Evolutionary conservation across 768 basidiomycete species (phyloP).

Genomic region (Tephrocybe sp.): DNA sequence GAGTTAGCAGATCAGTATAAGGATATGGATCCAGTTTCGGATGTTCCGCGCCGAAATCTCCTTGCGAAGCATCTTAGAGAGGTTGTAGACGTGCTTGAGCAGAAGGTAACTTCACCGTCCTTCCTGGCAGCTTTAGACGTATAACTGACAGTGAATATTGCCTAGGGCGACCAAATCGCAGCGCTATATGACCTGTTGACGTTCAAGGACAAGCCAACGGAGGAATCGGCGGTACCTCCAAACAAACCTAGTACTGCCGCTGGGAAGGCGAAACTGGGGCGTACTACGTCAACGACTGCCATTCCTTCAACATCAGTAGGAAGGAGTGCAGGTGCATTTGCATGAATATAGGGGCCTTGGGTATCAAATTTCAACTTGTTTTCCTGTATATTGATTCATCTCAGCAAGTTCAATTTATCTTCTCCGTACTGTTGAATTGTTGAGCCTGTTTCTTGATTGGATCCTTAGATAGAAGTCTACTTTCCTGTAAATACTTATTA

Average conservation of each 20-base stretch:
- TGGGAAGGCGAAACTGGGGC: background rate
- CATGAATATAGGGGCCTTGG: background rate
- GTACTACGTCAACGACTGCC: conserved; percentile 10
- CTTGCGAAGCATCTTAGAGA: conserved; percentile 87
- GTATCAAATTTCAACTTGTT: background rate
- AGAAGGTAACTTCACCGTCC: conserved; percentile 57
- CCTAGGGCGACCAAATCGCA: conserved; percentile 92
- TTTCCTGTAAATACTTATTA: conserved; percentile 12
- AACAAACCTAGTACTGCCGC: background rate
- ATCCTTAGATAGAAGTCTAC: background rate
- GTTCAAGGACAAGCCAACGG: conserved; percentile 66
- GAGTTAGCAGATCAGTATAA: conserved; percentile 94
- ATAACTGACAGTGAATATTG: conserved; percentile 1
- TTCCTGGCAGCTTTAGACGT: background rate
- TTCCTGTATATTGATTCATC: background rate
- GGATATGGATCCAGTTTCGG: conserved; percentile 80
- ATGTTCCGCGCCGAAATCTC: conserved; percentile 79
- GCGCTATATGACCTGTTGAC: conserved; percentile 80
- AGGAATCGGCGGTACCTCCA: conserved; percentile 26
- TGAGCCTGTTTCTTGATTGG: no score
- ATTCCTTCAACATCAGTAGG: conserved; percentile 10
- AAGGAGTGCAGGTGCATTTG: conserved; percentile 3
- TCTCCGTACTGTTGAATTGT: no score
- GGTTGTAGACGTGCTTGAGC: conserved; percentile 89
- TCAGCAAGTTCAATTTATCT: background rate